Evolutionary conservation across 2,329 filamentous ascomycete species (phyloP), one percentile per base, ranked within the genome.

Genomic region (Claviceps africana): DNA sequence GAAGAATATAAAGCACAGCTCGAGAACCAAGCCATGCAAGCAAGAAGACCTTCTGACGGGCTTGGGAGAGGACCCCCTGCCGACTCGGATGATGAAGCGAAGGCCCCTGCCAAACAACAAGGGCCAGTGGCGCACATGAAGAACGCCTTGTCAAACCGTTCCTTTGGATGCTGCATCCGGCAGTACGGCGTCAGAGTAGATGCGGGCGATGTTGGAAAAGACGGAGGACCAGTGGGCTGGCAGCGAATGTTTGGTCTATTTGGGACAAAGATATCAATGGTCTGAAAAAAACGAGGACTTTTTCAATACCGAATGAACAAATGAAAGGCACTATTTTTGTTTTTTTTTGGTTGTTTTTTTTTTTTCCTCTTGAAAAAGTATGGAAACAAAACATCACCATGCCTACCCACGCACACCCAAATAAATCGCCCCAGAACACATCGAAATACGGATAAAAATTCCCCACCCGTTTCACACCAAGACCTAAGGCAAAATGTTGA

Each of bases 161-260:
- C 84, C 0, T 88, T 89, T 60, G 67, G 71, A 2, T 89, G 85
- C 63, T 87, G 84, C 59, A 74, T 90, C 55, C 74, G 74, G 56
- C 83, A 89, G 63, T 89, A 86, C 58, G 85, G 85, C 6, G 68
- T 86, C 46, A 72, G 67, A 52, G 64, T 74, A 17, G 55, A 54
- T 3, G 68, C 71, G 55, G 50, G 54, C 25, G 67, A 78, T 55
- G 75, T 28, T 87, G 83, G 81, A 68, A 82, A 61, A 74, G 80
- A 22, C 1, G 15, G 56, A 53, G 5, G 69, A 71, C 55, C 48
- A 54, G 25, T 67, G 78, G 56, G 75, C 31, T 88, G 83, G 81
- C 69, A 82, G 60, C 75, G 80, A 52, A 67, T 78, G 56, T 87
- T 82, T 66, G 73, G 74, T 6, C 62, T 89, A 51, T 85, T 83